These are phyloP conservation scores for Singerocomus inundabilis DNA, from an alignment of 1,284 basidiomycete genomes.

Conservation along the genomic window DNA sequence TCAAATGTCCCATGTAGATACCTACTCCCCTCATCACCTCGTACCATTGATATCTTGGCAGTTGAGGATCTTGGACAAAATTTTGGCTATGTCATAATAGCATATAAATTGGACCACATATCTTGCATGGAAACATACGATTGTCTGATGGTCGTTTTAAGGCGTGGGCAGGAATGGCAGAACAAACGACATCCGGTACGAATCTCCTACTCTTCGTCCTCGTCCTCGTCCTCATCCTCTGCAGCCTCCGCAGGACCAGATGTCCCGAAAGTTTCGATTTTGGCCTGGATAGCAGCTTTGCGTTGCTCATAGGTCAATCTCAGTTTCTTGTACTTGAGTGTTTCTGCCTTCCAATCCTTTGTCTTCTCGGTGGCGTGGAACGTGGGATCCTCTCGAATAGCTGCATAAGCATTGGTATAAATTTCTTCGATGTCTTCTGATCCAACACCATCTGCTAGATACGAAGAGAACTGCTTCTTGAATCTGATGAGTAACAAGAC, in stretches of 20 bases:
- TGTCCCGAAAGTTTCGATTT: slow-evolving; percentile 84
- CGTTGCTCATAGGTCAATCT: slow-evolving; percentile 83
- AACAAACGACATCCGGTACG: slow-evolving; percentile 2
- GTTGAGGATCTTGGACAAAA: slow-evolving; percentile 41
- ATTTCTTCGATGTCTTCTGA: slow-evolving; percentile 99
- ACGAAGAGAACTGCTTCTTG: slow-evolving; percentile 97
- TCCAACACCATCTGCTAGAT: slow-evolving; percentile 93
- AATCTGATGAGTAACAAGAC: slow-evolving; percentile 54
- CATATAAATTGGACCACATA: slow-evolving; percentile 8
- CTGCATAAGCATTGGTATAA: slow-evolving; percentile 85
- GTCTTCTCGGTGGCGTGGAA: slow-evolving; percentile 93
- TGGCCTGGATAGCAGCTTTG: slow-evolving; percentile 73
- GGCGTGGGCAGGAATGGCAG: background rate
- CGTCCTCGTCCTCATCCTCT: slow-evolving; percentile 47
- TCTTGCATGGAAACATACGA: slow-evolving; percentile 21
- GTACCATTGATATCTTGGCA: slow-evolving; percentile 51
- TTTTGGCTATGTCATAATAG: slow-evolving; percentile 26
- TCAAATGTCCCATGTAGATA: slow-evolving; percentile 37
- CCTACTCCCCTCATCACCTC: slow-evolving; percentile 37
- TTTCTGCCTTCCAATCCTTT: slow-evolving; percentile 91
- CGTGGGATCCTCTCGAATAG: slow-evolving; percentile 92
- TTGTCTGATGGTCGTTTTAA: slow-evolving; percentile 12
- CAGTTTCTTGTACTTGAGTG: slow-evolving; percentile 67
- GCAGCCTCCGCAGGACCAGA: slow-evolving; percentile 47
- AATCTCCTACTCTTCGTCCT: slow-evolving; percentile 55